Evolutionary conservation across 2,329 filamentous ascomycete genomes (phyloP).

Genomic region (Phialemonium atrogriseum): DNA sequence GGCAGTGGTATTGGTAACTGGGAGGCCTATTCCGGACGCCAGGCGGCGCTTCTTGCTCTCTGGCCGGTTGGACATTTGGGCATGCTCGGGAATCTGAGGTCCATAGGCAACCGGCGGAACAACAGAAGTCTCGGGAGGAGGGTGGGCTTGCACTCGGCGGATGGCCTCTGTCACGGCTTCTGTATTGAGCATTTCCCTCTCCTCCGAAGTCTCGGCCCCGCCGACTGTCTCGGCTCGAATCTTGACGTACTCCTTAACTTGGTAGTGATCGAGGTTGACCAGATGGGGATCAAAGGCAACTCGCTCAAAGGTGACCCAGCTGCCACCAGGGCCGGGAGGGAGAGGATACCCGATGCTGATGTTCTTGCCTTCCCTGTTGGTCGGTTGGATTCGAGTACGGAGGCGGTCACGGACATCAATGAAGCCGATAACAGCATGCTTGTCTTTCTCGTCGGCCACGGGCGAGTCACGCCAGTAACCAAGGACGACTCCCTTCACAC

Average conservation of each 20-base stretch:
- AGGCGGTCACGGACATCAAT: slow-evolving; percentile 54
- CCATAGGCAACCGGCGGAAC: slow-evolving; percentile 42
- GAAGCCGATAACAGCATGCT: slow-evolving; percentile 54
- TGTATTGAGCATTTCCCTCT: slow-evolving; percentile 28
- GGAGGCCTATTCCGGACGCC: slow-evolving; percentile 14
- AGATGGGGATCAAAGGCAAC: slow-evolving; percentile 52
- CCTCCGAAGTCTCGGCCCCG: slow-evolving; percentile 27
- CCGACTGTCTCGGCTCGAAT: slow-evolving; percentile 31
- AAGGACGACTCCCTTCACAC: slow-evolving; percentile 39
- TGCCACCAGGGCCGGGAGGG: slow-evolving; percentile 51
- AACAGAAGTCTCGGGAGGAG: slow-evolving; percentile 32
- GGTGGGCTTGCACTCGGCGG: slow-evolving; percentile 32
- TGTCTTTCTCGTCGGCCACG: slow-evolving; percentile 37
- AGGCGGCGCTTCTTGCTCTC: slow-evolving; percentile 41
- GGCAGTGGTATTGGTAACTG: slow-evolving; percentile 4
- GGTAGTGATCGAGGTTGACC: slow-evolving; percentile 43
- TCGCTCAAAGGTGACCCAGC: slow-evolving; percentile 56
- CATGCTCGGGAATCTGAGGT: slow-evolving; percentile 35
- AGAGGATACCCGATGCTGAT: slow-evolving; percentile 38
- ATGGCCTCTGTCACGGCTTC: slow-evolving; percentile 39
- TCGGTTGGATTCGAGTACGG: slow-evolving; percentile 47
- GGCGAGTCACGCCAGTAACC: slow-evolving; percentile 54
- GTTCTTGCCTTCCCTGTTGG: slow-evolving; percentile 37
- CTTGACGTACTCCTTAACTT: slow-evolving; percentile 56
- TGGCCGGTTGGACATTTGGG: slow-evolving; percentile 21